A percentile compares a stretch with the other conserved stretches of the same genome.
Conservation (phyloP, 148 eudicot genomes). For the Amaranthus cruentus region DNA sequence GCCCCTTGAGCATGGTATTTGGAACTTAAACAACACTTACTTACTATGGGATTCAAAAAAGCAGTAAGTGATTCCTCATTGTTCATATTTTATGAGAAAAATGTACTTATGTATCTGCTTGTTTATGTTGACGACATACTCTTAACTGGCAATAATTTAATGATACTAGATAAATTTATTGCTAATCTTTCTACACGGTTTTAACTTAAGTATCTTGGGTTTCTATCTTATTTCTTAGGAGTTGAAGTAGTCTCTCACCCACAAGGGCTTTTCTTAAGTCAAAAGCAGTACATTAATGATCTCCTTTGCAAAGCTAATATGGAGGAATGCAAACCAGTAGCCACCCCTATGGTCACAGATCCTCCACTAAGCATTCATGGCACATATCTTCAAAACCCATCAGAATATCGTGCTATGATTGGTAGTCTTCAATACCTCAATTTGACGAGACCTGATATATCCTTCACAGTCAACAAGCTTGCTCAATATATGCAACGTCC, state of each 20-base stretch:
- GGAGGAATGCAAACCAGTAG: neutral
- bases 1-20: conserved; percentile 9
- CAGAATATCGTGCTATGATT: neutral
- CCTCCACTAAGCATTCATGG: neutral
- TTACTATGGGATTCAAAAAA: neutral
- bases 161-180: neutral
- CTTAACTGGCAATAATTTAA: neutral
- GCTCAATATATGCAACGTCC: conserved; percentile 12
- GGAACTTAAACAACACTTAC: neutral
- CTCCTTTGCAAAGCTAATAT: neutral
- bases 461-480: conserved; percentile 5
- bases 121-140: conserved; percentile 6
- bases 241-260: neutral
- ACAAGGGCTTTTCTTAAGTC: neutral
- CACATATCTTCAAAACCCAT: neutral
- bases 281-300: neutral
- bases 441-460: conserved; percentile 1
- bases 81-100: neutral
- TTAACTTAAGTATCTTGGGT: neutral
- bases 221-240: neutral
- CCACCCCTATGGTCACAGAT: neutral
- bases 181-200: neutral
- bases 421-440: conserved; percentile 4
- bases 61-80: neutral
- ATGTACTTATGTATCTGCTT: neutral